Conservation (phyloP, 805 yeast species). For the Nakazawaea ishiwadae region DNA sequence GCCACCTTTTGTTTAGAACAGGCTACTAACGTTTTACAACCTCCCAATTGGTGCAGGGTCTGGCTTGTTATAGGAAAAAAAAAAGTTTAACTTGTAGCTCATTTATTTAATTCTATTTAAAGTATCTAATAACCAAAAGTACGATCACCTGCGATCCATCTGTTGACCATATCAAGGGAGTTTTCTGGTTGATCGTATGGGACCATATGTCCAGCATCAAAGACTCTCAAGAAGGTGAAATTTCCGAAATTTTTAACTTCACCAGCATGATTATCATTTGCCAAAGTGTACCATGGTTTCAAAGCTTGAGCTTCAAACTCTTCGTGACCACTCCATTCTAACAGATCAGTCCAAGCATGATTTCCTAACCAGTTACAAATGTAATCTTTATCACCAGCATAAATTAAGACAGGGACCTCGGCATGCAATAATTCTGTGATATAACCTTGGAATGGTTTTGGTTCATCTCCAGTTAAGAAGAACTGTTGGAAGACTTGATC, state of each 20-base stretch:
- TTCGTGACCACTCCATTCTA: constrained; percentile 61
- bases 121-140: constrained; percentile 16
- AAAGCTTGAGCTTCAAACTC: constrained; percentile 33
- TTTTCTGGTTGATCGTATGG: constrained; percentile 84
- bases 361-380: constrained; percentile 98
- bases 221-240: constrained; percentile 79
- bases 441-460: constrained; percentile 79
- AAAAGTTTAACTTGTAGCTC: neutral
- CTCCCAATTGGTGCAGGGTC: too few relatives aligned
- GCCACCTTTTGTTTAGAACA: too few relatives aligned
- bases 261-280: constrained; percentile 28
- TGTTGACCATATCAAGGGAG: constrained; percentile 75
- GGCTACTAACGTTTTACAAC: too few relatives aligned
- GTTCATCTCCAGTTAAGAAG: constrained; percentile 84
- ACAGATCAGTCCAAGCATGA: constrained; percentile 73
- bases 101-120: neutral
- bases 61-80: too few relatives aligned
- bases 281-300: constrained; percentile 23
- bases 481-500: constrained; percentile 76
- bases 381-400: constrained; percentile 95
- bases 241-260: constrained; percentile 44
- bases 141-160: constrained; percentile 76
- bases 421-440: constrained; percentile 68
- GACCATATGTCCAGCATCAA: constrained; percentile 94
- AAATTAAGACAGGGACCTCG: constrained; percentile 77